Conservation (phyloP, 2,329 filamentous ascomycete genomes). For the Emydomyces testavorans region DNA sequence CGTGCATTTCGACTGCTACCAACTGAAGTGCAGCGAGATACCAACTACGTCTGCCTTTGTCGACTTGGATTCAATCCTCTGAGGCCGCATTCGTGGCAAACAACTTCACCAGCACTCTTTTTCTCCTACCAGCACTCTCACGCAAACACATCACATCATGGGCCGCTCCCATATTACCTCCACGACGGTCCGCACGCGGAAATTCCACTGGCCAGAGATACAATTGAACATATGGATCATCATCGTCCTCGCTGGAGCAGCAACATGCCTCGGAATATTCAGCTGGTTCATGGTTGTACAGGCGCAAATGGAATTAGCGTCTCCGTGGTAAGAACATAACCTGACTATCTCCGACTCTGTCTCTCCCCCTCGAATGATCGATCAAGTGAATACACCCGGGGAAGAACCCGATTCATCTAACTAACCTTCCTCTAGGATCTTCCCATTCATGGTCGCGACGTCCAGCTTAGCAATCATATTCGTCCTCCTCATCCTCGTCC, state of each 20-base stretch:
- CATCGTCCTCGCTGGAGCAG: slow-evolving; percentile 48
- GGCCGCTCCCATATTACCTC: slow-evolving; percentile 8
- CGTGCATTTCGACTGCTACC: no score
- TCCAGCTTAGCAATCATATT: slow-evolving; percentile 47
- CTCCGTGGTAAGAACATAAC: slow-evolving; percentile 44
- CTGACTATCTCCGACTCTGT: no score
- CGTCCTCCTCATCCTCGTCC: slow-evolving; percentile 47
- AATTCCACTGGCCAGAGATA: slow-evolving; percentile 54
- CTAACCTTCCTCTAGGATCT: slow-evolving; percentile 40
- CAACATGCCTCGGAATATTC: slow-evolving; percentile 49
- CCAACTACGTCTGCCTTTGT: neutral
- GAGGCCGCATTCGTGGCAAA: no score
- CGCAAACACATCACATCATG: slow-evolving; percentile 6
- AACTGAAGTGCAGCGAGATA: neutral
- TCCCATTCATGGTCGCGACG: slow-evolving; percentile 52
- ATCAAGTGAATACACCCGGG: neutral
- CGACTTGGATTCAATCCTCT: neutral
- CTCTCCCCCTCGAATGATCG: slow-evolving; percentile 1
- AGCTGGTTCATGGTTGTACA: slow-evolving; percentile 50
- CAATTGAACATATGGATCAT: slow-evolving; percentile 56
- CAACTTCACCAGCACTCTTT: no score
- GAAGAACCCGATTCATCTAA: slow-evolving; percentile 7
- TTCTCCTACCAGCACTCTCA: neutral
- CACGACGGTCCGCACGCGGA: slow-evolving; percentile 19
- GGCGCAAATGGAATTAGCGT: slow-evolving; percentile 43